Evolutionary conservation across 306 rosid species (phyloP), one percentile per base, ranked within the genome.

Genomic region (Rubus idaeus): DNA sequence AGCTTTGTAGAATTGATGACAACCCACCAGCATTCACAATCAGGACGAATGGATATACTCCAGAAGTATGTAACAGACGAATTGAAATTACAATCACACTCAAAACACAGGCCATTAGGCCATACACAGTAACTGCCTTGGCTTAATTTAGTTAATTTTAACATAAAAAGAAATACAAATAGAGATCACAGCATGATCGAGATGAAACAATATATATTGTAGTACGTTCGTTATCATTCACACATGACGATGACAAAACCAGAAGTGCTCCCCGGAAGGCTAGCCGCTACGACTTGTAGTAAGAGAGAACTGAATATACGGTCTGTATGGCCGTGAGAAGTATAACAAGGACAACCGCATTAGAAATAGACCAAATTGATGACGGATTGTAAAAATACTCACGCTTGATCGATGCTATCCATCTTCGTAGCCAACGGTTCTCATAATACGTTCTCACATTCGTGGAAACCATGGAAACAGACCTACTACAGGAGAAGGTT

Each of bases 361-460:
- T 71, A 18, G 75, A 71, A 11, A 71, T 0, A 0, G 63, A 71
- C 75, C 6, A 37, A 7, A 71, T 10, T 52, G 63, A 71, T 1
- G 4, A 5, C 0, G 75, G 75, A 51, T 71, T 71, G 35, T 52
- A 71, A 23, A 71, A 40, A 37, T 71, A 71, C 10, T 52, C 26
- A 1, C 2, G 45, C 18, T 71, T 52, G n/a, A 71, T 71, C 49
- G 1, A 0, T 39, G 12, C 46, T 37, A 71, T 8, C 49, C 20
- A 52, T 10, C 63, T 53, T 23, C 20, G 57, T 10, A 52, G 46
- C 75, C 75, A 71, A 12, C 3, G 75, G 10, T 3, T 1, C 2
- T 3, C 0, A 39, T 52, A 51, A 17, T n/a, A 71, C 3, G 0
- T 0, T 5, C 5, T 3, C 62, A 49, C 37, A 0, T 5, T 5